Evolutionary conservation across 495 filamentous ascomycete genomes (phyloP), one percentile per base, ranked within the genome.

Genomic region (Symbiotaphrina buchneri): DNA sequence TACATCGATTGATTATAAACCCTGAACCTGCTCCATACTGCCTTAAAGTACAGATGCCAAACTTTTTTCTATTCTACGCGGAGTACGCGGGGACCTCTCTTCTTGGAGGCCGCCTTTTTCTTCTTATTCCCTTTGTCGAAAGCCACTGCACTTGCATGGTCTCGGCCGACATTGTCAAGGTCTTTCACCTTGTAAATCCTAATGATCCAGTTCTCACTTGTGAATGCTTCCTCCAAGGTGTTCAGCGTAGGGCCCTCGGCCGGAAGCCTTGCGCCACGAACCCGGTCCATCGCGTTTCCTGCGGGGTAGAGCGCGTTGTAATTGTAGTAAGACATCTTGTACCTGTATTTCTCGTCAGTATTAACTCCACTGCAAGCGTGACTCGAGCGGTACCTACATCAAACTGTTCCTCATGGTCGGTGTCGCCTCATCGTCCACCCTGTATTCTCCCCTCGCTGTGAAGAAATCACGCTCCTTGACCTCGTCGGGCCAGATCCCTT

Each of bases 321-420:
- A 63, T 94, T 94, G 69, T 94, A 77, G 65, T 95, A 99, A 21
- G 82, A 93, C 90, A 99, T 94, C 67, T 99, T 99, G 66, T 99
- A 99, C 82, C 82, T 92, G 41, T 38, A 21, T 25, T 25, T 7
- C 13, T 25, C 22, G 16, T 11, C 11, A 27, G 11, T 15, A 11
- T 11, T 3, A 27, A 14, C 26, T 22, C 23, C 18, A 14, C 10
- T 11, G 21, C 26, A 10, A 13, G 18, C 26, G 18, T 8, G 10
- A 38, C 49, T 65, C 41, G 31, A 16, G 26, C 24, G 28, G n/a
- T 14, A 53, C 78, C 59, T 68, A 90, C 83, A 99, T 93, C 60
- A 99, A 67, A 49, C 81, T 91, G 65, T 99, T 92, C 59, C 75
- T 83, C 90, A 99, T 99, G 19, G 85, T 76, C 11, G 85, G 79